phyloP scores from a whole-genome alignment of 2,329 filamentous ascomycete genomes.

The Colletotrichum higginsianum region DNA sequence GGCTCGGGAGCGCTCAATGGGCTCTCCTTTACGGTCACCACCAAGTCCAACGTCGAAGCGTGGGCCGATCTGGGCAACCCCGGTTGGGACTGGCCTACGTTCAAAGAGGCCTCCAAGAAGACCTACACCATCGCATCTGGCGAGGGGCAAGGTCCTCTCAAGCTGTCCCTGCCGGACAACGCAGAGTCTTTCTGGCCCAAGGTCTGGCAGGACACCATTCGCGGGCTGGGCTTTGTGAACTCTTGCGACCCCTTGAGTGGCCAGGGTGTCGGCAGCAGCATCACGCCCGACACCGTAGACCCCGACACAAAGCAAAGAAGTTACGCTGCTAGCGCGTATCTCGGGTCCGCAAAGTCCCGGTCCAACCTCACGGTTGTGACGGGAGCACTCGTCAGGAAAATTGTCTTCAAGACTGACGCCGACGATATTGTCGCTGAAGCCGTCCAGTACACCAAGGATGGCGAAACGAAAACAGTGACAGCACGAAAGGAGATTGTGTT shows the following conservation, averaged over 20 bases:
- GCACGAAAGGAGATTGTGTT: constrained; percentile 59
- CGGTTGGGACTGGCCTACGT: constrained; percentile 47
- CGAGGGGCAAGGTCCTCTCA: constrained; percentile 35
- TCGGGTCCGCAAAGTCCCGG: constrained; percentile 42
- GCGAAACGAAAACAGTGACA: constrained; percentile 41
- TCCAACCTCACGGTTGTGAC: constrained; percentile 48
- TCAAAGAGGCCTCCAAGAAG: constrained; percentile 42
- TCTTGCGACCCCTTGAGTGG: constrained; percentile 46
- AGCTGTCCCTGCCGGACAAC: constrained; percentile 42
- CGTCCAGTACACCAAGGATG: constrained; percentile 42
- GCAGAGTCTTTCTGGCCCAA: constrained; percentile 39
- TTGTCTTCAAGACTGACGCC: constrained; percentile 44
- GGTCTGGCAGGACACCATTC: constrained; percentile 45
- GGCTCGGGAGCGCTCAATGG: constrained; percentile 51
- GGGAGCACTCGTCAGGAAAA: constrained; percentile 44
- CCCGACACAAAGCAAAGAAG: constrained; percentile 46
- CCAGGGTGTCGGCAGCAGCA: constrained; percentile 38
- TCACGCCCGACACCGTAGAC: constrained; percentile 46
- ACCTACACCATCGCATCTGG: constrained; percentile 28
- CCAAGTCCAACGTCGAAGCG: constrained; percentile 46
- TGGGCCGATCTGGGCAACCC: constrained; percentile 49
- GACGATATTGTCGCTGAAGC: constrained; percentile 43
- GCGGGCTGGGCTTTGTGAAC: constrained; percentile 41
- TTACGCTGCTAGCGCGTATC: constrained; percentile 46
- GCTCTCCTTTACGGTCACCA: constrained; percentile 45